phyloP scores from a whole-genome alignment of 352 stramenopile species.

The Elongisporangium undulatum region DNA sequence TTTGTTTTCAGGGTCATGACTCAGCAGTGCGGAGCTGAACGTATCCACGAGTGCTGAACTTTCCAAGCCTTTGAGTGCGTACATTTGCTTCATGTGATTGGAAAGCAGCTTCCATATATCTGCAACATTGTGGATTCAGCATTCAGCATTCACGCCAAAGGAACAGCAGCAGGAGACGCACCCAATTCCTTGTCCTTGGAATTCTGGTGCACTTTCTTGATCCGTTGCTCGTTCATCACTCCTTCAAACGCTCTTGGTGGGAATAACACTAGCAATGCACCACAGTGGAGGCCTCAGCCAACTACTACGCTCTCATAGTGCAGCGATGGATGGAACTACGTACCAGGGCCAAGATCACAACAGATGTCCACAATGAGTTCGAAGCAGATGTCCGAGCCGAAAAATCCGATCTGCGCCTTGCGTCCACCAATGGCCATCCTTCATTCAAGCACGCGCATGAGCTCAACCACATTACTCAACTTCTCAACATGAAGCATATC shows the following conservation, averaged over 20 bases:
- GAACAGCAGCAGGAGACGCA: conserved; percentile 10
- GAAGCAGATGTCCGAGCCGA: conserved; percentile 73
- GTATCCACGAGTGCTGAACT: conserved; percentile 30
- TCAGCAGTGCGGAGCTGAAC: conserved; percentile 49
- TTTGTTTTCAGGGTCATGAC: conserved; percentile 49
- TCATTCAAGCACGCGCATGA: neutral
- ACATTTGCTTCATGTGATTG: conserved; percentile 50
- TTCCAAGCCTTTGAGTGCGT: conserved; percentile 33
- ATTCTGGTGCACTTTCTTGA: conserved; percentile 71
- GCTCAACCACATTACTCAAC: conserved; percentile 1
- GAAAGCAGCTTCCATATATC: conserved; percentile 71
- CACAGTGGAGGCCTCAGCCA: neutral
- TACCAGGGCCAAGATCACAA: conserved; percentile 52
- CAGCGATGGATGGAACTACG: neutral
- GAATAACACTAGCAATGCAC: conserved; percentile 46
- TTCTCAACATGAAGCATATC: conserved; percentile 1
- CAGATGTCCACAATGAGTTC: conserved; percentile 65
- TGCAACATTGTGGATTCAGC: conserved; percentile 9
- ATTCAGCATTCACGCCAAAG: neutral
- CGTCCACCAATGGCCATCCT: conserved; percentile 66
- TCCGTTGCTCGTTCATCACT: conserved; percentile 76
- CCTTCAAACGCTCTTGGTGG: conserved; percentile 69
- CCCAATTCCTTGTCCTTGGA: conserved; percentile 67
- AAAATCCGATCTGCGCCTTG: conserved; percentile 75
- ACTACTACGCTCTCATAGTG: neutral